These are phyloP conservation scores for Bauhinia variegata DNA, from an alignment of 306 rosid genomes.

Conservation along the genomic window DNA sequence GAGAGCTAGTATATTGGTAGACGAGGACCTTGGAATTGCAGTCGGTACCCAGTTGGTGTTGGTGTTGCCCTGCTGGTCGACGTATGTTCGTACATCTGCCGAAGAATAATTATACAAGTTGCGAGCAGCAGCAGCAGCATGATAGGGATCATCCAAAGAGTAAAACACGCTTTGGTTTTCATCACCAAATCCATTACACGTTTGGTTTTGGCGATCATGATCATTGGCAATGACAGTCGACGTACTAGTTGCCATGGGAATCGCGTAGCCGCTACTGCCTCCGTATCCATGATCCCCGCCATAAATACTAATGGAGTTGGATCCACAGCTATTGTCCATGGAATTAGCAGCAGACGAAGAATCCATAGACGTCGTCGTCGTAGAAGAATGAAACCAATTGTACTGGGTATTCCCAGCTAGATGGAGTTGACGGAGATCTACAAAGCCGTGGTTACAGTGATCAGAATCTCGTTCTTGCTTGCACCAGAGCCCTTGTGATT, in stretches of 20 bases:
- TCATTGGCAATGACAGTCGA: constrained; percentile 34
- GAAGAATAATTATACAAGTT: constrained; percentile 57
- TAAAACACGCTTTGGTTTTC: constrained; percentile 57
- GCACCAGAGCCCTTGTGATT: constrained; percentile 64
- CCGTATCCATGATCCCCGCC: constrained; percentile 31
- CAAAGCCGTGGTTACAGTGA: constrained; percentile 16
- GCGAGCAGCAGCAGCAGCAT: no score
- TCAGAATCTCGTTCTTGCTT: constrained; percentile 69
- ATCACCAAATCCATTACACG: constrained; percentile 42
- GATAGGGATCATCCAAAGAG: constrained; percentile 41
- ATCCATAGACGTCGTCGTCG: constrained; percentile 60
- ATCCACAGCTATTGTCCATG: constrained; percentile 67
- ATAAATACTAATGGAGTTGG: constrained; percentile 33
- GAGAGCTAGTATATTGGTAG: constrained; percentile 43
- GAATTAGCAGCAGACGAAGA: constrained; percentile 46
- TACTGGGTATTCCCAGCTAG: constrained; percentile 55
- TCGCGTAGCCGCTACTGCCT: constrained; percentile 44
- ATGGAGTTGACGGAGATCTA: constrained; percentile 50
- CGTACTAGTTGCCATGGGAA: constrained; percentile 55
- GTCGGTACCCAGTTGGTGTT: constrained; percentile 67
- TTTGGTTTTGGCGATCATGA: constrained; percentile 33
- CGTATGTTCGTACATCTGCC: constrained; percentile 35
- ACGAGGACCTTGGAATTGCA: constrained; percentile 53
- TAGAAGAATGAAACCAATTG: constrained; percentile 57
- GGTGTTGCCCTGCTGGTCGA: constrained; percentile 41